Base-by-base conservation (phyloP, 345 rosid genomes). In the Triadica sebifera region DNA sequence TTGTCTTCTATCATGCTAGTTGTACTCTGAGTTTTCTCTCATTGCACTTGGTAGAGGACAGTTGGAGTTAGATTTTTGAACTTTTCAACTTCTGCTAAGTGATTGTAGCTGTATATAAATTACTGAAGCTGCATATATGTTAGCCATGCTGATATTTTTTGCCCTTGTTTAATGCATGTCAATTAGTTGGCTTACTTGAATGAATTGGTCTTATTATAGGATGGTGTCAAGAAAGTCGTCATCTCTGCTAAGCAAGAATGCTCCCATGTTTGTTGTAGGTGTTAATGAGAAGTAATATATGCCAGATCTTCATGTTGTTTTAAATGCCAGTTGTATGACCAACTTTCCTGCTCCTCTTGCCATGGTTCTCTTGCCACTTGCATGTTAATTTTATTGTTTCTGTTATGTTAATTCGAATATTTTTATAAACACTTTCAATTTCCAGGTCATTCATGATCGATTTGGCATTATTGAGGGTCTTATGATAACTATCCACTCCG, bases 281-380 rank as follows among this genome's bases (percentile, higher is more conserved):
- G n/a, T n/a, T n/a, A n/a, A n/a, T n/a, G n/a, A n/a, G n/a, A n/a
- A 79, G 75, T 75, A 75, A 22, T 79, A 74, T 75, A 79, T 41
- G 39, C 75, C 82, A 25, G 78, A 79, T 19, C 72, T 74, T 43
- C 62, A n/a, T n/a, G n/a, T n/a, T n/a, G n/a, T n/a, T n/a, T n/a
- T n/a, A 74, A 79, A 79, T 70, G 82, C 82, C 16, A 79, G 78
- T 24, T 79, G 82, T 72, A 79, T 78, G 2, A 79, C 82, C 52
- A 79, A 79, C 78, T 79, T 78, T 72, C 82, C 74, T 57, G 82
- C 82, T 57, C 82, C 82, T 16, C 74, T 79, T 22, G 82, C 82
- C 22, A 79, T 74, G 82, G 82, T 79, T 46, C 8, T 17, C 12
- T 4, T 11, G n/a, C n/a, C 19, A 15, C 24, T 70, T 37, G 17